These are phyloP conservation scores for Periconia sp. DNA, from an alignment of 2,329 filamentous ascomycete genomes.

Conservation along the genomic window DNA sequence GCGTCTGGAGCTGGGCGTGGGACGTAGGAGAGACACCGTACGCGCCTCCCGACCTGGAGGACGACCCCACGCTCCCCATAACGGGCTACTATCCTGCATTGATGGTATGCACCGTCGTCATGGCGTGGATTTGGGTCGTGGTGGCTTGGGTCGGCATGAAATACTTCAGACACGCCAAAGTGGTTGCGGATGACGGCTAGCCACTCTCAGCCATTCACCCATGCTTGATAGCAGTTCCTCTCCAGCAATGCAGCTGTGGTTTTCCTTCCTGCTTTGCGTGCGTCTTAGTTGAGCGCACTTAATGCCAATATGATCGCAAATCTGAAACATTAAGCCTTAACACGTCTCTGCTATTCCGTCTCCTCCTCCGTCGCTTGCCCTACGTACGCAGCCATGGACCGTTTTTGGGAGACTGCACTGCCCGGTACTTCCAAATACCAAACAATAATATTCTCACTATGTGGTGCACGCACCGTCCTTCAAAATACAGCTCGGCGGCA, in stretches of 20 bases:
- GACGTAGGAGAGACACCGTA: conserved; percentile 96
- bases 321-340: conserved; percentile 39
- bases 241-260: conserved; percentile 13
- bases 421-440: conserved; percentile 3
- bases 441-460: conserved; percentile 1
- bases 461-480: background rate
- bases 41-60: conserved; percentile 90
- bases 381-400: background rate
- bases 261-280: conserved; percentile 24
- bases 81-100: conserved; percentile 96
- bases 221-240: conserved; percentile 11
- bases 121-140: conserved; percentile 99
- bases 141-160: conserved; percentile 99
- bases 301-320: conserved; percentile 30
- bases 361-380: background rate
- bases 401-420: conserved; percentile 3
- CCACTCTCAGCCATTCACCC: background rate
- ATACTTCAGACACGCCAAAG: conserved; percentile 97
- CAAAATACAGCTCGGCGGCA: conserved; percentile 9
- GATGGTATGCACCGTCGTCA: conserved; percentile 89
- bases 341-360: conserved; percentile 13
- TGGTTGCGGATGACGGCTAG: conserved; percentile 62
- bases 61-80: conserved; percentile 92
- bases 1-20: conserved; percentile 98
- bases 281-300: conserved; percentile 20